These are phyloP conservation scores for Nothopassalora personata DNA, from an alignment of 2,329 filamentous ascomycete species.

Conservation along the genomic window DNA sequence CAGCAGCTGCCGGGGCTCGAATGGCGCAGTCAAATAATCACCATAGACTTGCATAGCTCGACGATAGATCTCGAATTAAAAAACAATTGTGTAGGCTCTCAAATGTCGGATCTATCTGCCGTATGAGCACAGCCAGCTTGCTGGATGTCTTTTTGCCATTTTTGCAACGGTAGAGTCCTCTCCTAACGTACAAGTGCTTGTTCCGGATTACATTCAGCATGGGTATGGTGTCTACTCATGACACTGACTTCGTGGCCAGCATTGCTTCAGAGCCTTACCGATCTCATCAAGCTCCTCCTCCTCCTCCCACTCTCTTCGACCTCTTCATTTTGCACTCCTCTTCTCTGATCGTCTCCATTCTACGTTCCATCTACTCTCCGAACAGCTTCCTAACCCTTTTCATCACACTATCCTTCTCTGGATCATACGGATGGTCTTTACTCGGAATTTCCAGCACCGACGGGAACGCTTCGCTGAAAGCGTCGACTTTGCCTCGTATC, in stretches of 20 bases:
- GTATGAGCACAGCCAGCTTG: neutral
- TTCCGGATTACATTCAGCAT: neutral
- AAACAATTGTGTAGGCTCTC: neutral
- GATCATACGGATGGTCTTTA: constrained; percentile 98
- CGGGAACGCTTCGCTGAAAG: constrained; percentile 92
- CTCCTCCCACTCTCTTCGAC: neutral
- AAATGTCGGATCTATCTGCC: neutral
- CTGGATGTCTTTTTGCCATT: neutral
- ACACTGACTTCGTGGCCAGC: neutral
- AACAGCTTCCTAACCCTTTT: constrained; percentile 74
- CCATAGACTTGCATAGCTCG: neutral
- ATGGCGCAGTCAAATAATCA: neutral
- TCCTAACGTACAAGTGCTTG: neutral
- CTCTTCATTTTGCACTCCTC: no score
- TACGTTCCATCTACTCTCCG: constrained; percentile 51
- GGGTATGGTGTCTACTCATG: neutral
- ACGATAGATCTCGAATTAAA: neutral
- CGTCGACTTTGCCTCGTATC: constrained; percentile 86
- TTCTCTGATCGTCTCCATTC: neutral
- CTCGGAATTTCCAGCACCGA: constrained; percentile 93
- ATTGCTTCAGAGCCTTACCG: neutral
- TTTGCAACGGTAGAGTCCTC: no score
- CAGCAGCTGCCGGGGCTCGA: neutral
- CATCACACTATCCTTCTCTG: constrained; percentile 96
- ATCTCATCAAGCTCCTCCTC: neutral